Evolutionary conservation across 331 rosid genomes (phyloP), one percentile per base, ranked within the genome.

Genomic region (Malus hybrid): DNA sequence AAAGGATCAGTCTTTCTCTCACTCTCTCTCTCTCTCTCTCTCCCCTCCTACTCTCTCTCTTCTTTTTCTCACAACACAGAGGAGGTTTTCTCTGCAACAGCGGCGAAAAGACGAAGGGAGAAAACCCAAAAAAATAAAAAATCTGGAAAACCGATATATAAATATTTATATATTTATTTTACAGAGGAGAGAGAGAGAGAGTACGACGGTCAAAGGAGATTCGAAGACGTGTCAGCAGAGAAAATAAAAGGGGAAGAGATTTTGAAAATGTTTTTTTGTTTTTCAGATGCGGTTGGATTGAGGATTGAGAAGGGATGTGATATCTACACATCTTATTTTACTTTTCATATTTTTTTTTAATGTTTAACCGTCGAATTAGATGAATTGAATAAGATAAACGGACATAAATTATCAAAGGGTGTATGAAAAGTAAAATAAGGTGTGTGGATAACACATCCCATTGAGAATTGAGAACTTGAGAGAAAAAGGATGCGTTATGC

Each of bases 121-220:
- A 16, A 73, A 24, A 73, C 77, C 58, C 68, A 26, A 72, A 22
- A 32, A 2, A 56, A 50, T 5, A 22, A 13, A 33, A 12, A 7
- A 2, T 5, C 19, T 30, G 26, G 30, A 58, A 58, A 66, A 10
- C 50, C 29, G 10, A 10, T 65, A 13, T 68, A 2, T 57, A 9
- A 58, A 2, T 36, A 39, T 15, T 10, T 52, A 63, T 72, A 39
- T 53, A 34, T 53, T 14, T 50, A 16, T 26, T 26, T 24, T 46
- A 15, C 57, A 1, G 5, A 46, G 66, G 8, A 20, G 58, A 34
- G 20, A 39, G 13, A 57, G 28, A 22, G 55, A 36, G 50, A 34
- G 70, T 78, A 78, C 82, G 83, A 78, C 57, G 85, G 87, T 84
- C 87, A 84, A 84, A 75, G 75, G 68, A 81, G 81, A 81, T 75